Conservation (phyloP, 306 rosid genomes). For the Cercis canadensis region DNA sequence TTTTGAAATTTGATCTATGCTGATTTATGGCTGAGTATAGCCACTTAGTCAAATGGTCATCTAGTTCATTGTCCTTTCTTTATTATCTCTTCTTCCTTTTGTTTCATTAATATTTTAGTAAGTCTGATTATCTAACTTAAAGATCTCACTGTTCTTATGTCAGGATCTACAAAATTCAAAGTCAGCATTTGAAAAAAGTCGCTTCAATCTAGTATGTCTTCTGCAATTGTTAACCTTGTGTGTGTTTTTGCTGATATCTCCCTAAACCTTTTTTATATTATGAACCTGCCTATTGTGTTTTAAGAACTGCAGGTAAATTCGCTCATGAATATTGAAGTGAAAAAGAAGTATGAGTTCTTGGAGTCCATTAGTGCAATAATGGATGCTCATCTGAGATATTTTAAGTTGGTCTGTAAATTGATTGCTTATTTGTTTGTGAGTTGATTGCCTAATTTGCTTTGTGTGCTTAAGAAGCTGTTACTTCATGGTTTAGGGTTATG, state of each 20-base stretch:
- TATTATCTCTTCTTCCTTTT: not conserved
- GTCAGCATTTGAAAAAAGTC: conserved; percentile 93
- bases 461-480: conserved; percentile 41
- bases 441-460: conserved; percentile 29
- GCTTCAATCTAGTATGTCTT: conserved; percentile 94
- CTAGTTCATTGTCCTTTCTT: conserved; percentile 21
- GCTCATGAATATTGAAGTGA: conserved; percentile 87
- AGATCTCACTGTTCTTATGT: conserved; percentile 34
- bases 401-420: conserved; percentile 80
- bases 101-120: conserved; percentile 6
- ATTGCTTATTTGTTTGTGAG: conserved; percentile 32
- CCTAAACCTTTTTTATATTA: conserved; percentile 38
- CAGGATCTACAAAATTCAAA: conserved; percentile 96
- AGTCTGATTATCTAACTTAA: conserved; percentile 21
- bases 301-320: conserved; percentile 97
- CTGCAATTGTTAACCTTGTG: conserved; percentile 39
- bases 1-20: not conserved
- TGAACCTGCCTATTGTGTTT: conserved; percentile 53
- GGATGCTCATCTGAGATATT: conserved; percentile 98
- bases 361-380: conserved; percentile 97
- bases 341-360: conserved; percentile 93
- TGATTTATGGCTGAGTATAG: conserved; percentile 12
- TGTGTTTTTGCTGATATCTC: conserved; percentile 17
- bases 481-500: conserved; percentile 72
- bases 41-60: conserved; percentile 23